phyloP scores from a whole-genome alignment of 768 basidiomycete genomes.

The Hygrophorus pudorinus region DNA sequence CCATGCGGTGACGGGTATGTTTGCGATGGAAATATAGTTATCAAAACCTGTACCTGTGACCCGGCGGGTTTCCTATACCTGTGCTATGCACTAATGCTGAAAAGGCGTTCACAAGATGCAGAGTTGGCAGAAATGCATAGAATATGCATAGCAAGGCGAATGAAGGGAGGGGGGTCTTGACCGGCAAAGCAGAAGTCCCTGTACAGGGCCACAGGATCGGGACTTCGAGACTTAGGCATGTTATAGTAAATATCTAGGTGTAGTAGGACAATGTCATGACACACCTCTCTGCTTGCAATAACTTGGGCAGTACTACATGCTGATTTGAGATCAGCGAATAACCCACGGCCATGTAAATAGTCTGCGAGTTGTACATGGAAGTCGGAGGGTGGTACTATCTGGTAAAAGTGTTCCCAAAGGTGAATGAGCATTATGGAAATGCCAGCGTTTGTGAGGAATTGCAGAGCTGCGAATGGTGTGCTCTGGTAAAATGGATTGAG shows the following conservation, averaged over 20 bases:
- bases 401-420: conserved; percentile 1
- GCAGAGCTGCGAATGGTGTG: neutral
- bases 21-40: too few species aligned
- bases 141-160: conserved; percentile 12
- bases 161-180: conserved; percentile 5
- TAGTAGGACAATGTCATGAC: neutral
- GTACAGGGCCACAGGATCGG: conserved; percentile 7
- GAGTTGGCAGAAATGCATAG: conserved; percentile 16
- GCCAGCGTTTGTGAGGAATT: neutral
- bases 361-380: neutral
- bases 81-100: too few species aligned
- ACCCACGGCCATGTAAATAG: neutral
- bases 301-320: neutral
- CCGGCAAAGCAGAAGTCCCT: conserved; percentile 2
- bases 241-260: neutral
- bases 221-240: neutral
- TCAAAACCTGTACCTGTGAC: too few species aligned
- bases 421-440: neutral
- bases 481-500: conserved; percentile 7
- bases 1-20: too few species aligned
- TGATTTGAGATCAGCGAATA: neutral
- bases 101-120: conserved; percentile 14
- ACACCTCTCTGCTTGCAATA: neutral
- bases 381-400: neutral
- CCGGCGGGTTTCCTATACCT: too few species aligned